Conservation (phyloP, 2,329 filamentous ascomycete species). For the Raffaelea arxii region DNA sequence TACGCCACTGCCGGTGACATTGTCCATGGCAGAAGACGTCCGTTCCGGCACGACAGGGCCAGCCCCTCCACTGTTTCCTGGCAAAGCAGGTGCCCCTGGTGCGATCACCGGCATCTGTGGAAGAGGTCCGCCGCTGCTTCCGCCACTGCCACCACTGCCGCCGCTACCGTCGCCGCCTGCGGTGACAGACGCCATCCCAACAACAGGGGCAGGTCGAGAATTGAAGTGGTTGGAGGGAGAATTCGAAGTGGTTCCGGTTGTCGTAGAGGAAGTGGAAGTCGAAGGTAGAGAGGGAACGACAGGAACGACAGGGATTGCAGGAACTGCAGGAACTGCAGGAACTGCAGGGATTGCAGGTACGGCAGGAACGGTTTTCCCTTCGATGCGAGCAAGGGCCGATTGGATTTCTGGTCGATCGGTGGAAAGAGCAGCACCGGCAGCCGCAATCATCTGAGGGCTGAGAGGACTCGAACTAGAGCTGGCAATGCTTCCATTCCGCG, state of each 20-base stretch:
- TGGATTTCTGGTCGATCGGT: slow-evolving; percentile 43
- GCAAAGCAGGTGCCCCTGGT: background rate
- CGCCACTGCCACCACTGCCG: background rate
- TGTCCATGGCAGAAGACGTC: slow-evolving; percentile 35
- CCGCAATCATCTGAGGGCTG: slow-evolving; percentile 76
- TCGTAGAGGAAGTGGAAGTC: too few species aligned
- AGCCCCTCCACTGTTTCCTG: background rate
- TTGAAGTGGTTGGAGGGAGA: too few species aligned
- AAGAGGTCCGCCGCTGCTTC: too few species aligned
- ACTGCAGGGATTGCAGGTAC: too few species aligned
- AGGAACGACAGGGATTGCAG: too few species aligned
- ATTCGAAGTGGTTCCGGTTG: too few species aligned
- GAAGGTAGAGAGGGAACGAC: too few species aligned
- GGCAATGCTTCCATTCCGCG: slow-evolving; percentile 76
- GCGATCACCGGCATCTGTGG: too few species aligned
- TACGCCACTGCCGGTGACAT: slow-evolving; percentile 20
- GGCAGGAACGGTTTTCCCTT: too few species aligned
- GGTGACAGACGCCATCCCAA: too few species aligned
- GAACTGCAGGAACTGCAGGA: too few species aligned
- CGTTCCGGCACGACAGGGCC: slow-evolving; percentile 29
- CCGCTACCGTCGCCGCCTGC: background rate
- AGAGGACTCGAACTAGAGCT: slow-evolving; percentile 75
- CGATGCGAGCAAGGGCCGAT: slow-evolving; percentile 31
- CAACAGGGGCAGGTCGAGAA: too few species aligned
- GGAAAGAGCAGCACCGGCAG: slow-evolving; percentile 47